These are phyloP conservation scores for Geosiphon pyriformis DNA, from an alignment of 192 early-diverging fungal species.

Conservation along the genomic window DNA sequence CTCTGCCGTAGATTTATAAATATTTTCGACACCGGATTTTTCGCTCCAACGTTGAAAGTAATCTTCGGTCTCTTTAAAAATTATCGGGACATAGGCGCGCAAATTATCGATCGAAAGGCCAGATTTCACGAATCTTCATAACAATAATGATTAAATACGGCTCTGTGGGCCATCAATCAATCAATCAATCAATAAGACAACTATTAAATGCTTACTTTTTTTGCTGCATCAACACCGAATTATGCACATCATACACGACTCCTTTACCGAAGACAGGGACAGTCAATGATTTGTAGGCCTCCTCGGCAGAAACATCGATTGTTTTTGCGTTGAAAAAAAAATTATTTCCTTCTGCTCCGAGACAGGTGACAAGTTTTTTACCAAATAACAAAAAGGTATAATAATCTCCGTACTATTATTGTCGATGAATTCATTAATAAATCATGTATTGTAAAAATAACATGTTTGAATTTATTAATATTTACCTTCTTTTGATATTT, in stretches of 20 bases:
- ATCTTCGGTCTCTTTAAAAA: slow-evolving; percentile 71
- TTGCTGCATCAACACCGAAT: slow-evolving; percentile 94
- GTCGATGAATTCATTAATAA: background rate
- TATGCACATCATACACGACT: slow-evolving; percentile 95
- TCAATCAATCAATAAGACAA: background rate
- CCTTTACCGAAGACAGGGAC: slow-evolving; percentile 91
- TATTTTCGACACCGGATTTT: slow-evolving; percentile 52
- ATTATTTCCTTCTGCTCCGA: slow-evolving; percentile 91
- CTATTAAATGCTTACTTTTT: slow-evolving; percentile 62
- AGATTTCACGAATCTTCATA: slow-evolving; percentile 86
- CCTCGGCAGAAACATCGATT: slow-evolving; percentile 81
- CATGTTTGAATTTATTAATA: background rate
- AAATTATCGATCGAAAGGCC: slow-evolving; percentile 84
- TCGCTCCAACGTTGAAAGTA: slow-evolving; percentile 70
- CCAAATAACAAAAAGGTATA: slow-evolving; percentile 95
- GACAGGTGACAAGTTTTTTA: slow-evolving; percentile 79
- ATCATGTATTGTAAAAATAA: too few relatives aligned
- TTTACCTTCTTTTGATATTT: slow-evolving; percentile 65
- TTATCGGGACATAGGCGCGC: slow-evolving; percentile 80
- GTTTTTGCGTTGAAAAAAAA: slow-evolving; percentile 93
- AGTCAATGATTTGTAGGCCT: slow-evolving; percentile 89
- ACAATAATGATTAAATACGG: background rate
- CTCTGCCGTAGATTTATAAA: slow-evolving; percentile 78
- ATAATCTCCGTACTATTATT: slow-evolving; percentile 70
- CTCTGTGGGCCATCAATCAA: background rate